Evolutionary conservation across 371 early-diverging fungal genomes (phyloP).

Genomic region (Mucor indicus): DNA sequence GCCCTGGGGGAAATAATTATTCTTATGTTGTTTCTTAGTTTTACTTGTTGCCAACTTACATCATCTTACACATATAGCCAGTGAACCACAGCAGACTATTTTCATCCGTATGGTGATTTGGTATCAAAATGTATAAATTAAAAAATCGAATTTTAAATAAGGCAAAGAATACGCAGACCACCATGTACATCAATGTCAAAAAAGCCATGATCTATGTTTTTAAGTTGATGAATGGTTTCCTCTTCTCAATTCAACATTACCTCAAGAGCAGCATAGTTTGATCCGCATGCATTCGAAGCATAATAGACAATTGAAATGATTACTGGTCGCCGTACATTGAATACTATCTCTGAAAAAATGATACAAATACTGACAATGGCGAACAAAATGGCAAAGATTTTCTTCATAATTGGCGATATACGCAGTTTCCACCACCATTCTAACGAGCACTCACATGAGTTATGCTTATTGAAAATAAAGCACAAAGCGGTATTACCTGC

Average conservation of each 20-base stretch:
- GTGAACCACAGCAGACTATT: slow-evolving; percentile 87
- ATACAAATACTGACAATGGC: slow-evolving; percentile 66
- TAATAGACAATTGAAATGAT: slow-evolving; percentile 59
- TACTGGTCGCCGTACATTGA: slow-evolving; percentile 55
- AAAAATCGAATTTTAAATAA: slow-evolving; percentile 85
- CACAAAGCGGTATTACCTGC: no score
- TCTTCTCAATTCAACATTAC: slow-evolving; percentile 20
- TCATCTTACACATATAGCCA: slow-evolving; percentile 84
- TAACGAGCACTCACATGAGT: no score
- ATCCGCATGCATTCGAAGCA: slow-evolving; percentile 36
- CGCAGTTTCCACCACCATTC: slow-evolving; percentile 87
- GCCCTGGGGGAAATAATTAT: slow-evolving; percentile 43
- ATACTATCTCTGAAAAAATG: slow-evolving; percentile 92
- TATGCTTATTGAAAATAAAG: no score
- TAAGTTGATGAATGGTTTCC: not conserved
- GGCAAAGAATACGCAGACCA: slow-evolving; percentile 85
- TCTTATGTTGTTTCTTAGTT: not conserved
- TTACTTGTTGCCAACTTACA: slow-evolving; percentile 33
- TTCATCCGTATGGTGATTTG: slow-evolving; percentile 90
- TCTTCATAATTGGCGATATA: slow-evolving; percentile 63
- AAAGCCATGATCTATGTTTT: slow-evolving; percentile 64
- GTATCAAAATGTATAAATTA: slow-evolving; percentile 80
- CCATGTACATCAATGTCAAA: slow-evolving; percentile 84
- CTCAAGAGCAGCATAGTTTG: slow-evolving; percentile 58
- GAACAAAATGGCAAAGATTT: slow-evolving; percentile 56